phyloP scores from a whole-genome alignment of 306 rosid genomes.

The Sicyos edulis region DNA sequence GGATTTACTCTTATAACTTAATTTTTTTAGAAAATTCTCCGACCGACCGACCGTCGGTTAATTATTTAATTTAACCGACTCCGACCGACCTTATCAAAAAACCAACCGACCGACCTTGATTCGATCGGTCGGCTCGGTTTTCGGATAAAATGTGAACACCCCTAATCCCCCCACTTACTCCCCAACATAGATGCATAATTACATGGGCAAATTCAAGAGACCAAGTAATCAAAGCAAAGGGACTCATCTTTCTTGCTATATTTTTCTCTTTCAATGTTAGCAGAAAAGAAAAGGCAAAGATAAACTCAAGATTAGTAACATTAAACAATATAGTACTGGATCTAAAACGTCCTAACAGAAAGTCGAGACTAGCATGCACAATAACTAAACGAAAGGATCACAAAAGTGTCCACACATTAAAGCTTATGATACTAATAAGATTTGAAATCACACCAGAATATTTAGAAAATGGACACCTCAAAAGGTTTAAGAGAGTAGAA shows the following conservation, averaged over 20 bases:
- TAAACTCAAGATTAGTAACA: background rate
- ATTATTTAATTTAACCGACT: no score
- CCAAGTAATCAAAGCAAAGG: background rate
- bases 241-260: no score
- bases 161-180: no score
- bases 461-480: conserved; percentile 9
- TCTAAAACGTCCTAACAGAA: background rate
- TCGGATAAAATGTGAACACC: no score
- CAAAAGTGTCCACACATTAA: background rate
- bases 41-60: no score
- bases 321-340: background rate
- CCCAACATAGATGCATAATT: background rate
- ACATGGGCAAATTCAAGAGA: background rate
- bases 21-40: no score
- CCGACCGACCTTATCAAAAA: no score
- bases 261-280: background rate
- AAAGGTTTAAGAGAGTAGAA: conserved; percentile 5
- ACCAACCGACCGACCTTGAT: no score
- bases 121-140: no score
- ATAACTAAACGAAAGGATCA: background rate
- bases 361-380: background rate
- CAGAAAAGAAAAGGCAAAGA: background rate
- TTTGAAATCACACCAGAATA: conserved; percentile 10
- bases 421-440: background rate
- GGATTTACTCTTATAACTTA: no score